Conservation (phyloP, 306 rosid species). For the Cotoneaster glaucophyllus region DNA sequence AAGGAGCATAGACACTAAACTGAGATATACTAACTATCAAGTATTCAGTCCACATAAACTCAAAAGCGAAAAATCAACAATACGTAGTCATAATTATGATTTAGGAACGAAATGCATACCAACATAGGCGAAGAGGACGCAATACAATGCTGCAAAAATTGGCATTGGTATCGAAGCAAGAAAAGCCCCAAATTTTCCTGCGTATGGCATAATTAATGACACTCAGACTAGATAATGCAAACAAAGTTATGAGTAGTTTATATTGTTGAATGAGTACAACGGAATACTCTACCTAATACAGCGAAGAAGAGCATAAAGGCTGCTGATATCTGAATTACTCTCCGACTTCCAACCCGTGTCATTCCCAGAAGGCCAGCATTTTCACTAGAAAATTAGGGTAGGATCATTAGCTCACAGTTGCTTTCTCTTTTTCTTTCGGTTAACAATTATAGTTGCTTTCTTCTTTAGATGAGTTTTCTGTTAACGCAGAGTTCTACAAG, state of each 20-base stretch:
- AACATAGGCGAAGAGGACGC: constrained; percentile 75
- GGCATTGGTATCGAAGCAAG: constrained; percentile 85
- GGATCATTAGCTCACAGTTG: constrained; percentile 12
- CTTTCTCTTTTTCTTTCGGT: neutral
- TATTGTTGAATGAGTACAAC: neutral
- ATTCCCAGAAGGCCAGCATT: constrained; percentile 91
- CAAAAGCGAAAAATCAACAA: neutral
- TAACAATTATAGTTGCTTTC: neutral
- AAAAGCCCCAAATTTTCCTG: constrained; percentile 93
- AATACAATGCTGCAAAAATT: constrained; percentile 70
- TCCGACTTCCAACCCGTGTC: constrained; percentile 78
- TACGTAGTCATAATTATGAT: neutral
- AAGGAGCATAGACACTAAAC: neutral
- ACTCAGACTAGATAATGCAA: constrained; percentile 1
- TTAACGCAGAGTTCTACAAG: neutral
- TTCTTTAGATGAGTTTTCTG: neutral
- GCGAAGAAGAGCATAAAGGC: constrained; percentile 88
- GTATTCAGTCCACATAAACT: neutral
- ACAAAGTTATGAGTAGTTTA: neutral
- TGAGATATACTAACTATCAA: neutral
- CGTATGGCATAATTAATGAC: constrained; percentile 10
- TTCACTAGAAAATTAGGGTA: constrained; percentile 43
- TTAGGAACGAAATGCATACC: constrained; percentile 39
- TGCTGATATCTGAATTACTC: constrained; percentile 69
- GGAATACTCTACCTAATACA: constrained; percentile 45